Conservation (phyloP, 306 rosid genomes). For the Fragaria iinumae region DNA sequence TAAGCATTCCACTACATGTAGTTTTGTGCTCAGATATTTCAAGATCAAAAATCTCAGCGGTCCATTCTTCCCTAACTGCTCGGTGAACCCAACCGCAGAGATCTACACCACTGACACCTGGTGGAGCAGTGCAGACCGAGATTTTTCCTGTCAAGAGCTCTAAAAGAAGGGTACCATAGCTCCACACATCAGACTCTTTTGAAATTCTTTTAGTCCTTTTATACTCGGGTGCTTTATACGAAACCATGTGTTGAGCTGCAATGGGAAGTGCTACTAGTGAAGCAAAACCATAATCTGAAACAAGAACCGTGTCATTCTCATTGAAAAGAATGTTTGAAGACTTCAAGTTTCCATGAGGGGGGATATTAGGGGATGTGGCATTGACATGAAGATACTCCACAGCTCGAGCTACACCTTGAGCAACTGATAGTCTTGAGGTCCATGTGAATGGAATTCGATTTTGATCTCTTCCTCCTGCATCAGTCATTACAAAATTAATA, state of each 20-base stretch:
- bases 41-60: conserved; percentile 72
- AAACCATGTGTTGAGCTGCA: conserved; percentile 58
- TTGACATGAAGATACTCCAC: conserved; percentile 67
- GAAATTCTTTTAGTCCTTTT: conserved; percentile 45
- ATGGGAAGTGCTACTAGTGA: conserved; percentile 65
- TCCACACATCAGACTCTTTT: conserved; percentile 69
- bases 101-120: conserved; percentile 51
- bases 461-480: conserved; percentile 44
- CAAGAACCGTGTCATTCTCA: conserved; percentile 45
- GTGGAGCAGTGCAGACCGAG: conserved; percentile 48
- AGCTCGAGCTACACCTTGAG: conserved; percentile 64
- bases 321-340: conserved; percentile 64
- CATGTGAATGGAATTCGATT: conserved; percentile 57
- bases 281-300: conserved; percentile 63
- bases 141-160: conserved; percentile 77
- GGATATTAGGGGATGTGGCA: conserved; percentile 23
- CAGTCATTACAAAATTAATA: not conserved
- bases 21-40: conserved; percentile 47
- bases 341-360: conserved; percentile 78
- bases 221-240: conserved; percentile 66
- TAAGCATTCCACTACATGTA: conserved; percentile 61
- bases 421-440: conserved; percentile 58
- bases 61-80: conserved; percentile 90
- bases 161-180: conserved; percentile 67
- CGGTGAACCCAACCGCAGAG: conserved; percentile 64